phyloP scores from a whole-genome alignment of 257 asterid genomes.

The Ophiorrhiza pumila region DNA sequence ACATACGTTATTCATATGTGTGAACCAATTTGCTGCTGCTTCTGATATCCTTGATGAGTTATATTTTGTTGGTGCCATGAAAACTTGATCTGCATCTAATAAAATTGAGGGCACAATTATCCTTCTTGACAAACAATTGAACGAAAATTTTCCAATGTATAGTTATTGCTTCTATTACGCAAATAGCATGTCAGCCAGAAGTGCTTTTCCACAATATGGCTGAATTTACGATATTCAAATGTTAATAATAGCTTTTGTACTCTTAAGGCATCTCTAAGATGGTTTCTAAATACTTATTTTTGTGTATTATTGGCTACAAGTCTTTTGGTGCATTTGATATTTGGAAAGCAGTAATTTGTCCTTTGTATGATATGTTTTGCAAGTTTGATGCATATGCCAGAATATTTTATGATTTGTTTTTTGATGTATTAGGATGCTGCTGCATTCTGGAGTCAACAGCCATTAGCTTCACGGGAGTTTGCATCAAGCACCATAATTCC shows the following conservation, averaged over 20 bases:
- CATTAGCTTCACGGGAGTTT: slow-evolving; percentile 82
- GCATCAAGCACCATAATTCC: slow-evolving; percentile 94
- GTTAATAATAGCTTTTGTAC: not conserved
- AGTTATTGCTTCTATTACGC: not conserved
- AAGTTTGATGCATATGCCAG: not conserved
- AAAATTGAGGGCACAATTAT: not conserved
- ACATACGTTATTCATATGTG: not conserved
- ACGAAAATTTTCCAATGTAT: not conserved
- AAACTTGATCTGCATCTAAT: not conserved
- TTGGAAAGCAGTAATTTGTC: not conserved
- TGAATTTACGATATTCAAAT: not conserved
- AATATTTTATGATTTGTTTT: slow-evolving; percentile 12
- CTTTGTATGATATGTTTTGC: not conserved
- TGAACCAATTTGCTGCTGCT: not conserved
- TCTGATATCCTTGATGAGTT: not conserved
- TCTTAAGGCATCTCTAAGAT: not conserved
- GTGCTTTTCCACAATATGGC: not conserved
- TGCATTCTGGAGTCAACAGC: slow-evolving; percentile 97
- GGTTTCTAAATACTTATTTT: not conserved
- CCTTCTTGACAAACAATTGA: not conserved
- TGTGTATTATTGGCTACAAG: not conserved
- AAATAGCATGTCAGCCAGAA: not conserved
- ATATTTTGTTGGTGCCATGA: too few relatives aligned
- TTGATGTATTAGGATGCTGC: slow-evolving; percentile 78
- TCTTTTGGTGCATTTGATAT: not conserved